Evolutionary conservation across 2,329 filamentous ascomycete genomes (phyloP).

Genomic region (Davidsoniella australis): DNA sequence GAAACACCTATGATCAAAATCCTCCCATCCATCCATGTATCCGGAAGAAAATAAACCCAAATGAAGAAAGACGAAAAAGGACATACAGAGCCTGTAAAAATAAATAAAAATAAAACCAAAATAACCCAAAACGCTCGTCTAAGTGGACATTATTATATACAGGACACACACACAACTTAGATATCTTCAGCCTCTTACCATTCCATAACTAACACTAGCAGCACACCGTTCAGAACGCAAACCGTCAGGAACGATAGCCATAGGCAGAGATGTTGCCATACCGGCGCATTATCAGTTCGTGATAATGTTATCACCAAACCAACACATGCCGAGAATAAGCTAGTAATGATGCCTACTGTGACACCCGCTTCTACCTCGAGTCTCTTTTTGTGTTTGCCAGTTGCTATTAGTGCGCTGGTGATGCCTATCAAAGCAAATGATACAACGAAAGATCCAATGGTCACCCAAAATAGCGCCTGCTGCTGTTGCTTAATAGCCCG

Average conservation of each 20-base stretch:
- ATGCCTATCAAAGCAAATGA: conserved; percentile 48
- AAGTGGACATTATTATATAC: background rate
- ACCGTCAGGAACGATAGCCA: conserved; percentile 22
- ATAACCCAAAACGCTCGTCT: background rate
- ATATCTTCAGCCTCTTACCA: background rate
- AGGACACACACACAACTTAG: background rate
- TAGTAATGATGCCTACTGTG: conserved; percentile 49
- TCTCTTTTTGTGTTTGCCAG: conserved; percentile 48
- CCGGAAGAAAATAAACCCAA: background rate
- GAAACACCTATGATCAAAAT: background rate
- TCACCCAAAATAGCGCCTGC: conserved; percentile 35
- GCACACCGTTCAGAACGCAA: conserved; percentile 28
- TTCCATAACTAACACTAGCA: conserved; percentile 25
- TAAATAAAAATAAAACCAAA: background rate
- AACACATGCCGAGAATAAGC: conserved; percentile 44
- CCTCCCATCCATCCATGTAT: no score
- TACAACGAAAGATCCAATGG: conserved; percentile 36
- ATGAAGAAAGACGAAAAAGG: conserved; percentile 1
- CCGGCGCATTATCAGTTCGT: conserved; percentile 27
- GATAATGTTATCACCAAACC: conserved; percentile 43
- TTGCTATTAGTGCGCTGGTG: conserved; percentile 46
- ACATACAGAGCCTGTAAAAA: background rate
- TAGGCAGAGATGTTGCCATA: conserved; percentile 26
- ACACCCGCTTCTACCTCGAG: conserved; percentile 61
- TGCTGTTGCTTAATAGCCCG: conserved; percentile 34